Evolutionary conservation across 768 basidiomycete species (phyloP), one percentile per base, ranked within the genome.

Genomic region (Termitomyces sp.): DNA sequence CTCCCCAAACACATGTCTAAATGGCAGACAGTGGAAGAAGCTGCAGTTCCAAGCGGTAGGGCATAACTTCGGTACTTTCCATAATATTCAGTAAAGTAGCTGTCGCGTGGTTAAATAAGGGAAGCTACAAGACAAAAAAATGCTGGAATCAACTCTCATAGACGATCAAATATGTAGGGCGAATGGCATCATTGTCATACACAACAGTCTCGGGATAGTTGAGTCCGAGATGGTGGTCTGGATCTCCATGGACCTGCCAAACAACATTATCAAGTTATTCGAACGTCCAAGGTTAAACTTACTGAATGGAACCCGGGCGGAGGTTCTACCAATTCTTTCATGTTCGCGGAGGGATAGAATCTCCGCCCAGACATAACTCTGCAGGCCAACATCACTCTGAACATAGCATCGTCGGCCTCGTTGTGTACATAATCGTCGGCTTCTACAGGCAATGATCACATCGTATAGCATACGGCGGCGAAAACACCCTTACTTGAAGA

Each of bases 351-450:
- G 53, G 77, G 76, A 61, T 72, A 77, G 59, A 74, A 73, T 26
- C 83, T 71, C 64, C 75, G 82, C 4, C 86, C 86, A 44, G 84
- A 78, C 30, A 84, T 75, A 30, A 87, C 86, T 21, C 84, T 81
- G 63, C 75, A 84, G 42, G 83, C 73, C 10, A 87, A 67, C 57
- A 84, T 66, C 12, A 80, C 79, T 6, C 33, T 49, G 8, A 19
- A 38, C 15, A 81, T 78, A 50, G 77, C 71, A 19, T 67, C 64
- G 4, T 77, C 73, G 35, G 70, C 64, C 45, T 75, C 67, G 23
- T 76, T 72, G 12, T 68, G 62, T 58, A 72, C 67, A 62, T 87
- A 87, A 61, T 86, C 85, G 57, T 87, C 83, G 35, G 86, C 85
- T 67, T 86, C 85, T 87, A 58, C 14, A 52, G 14, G n/a, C 44